Evolutionary conservation across 768 basidiomycete species (phyloP), one percentile per base, ranked within the genome.

Genomic region (Gymnopilus junonius): DNA sequence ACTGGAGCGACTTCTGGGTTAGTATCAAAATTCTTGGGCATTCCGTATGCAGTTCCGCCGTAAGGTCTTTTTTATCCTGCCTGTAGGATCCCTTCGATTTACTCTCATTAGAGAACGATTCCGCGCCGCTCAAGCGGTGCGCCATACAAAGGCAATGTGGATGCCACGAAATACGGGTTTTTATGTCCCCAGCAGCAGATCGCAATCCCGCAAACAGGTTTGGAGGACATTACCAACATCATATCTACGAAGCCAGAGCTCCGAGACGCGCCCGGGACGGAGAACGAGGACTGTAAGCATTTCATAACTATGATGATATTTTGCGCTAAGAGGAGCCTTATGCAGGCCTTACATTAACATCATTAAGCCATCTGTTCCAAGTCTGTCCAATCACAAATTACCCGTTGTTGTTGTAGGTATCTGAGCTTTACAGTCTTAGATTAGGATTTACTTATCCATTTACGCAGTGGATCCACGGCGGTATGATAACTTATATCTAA

Each of bases 21-120:
- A 1, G 67, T 77, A 3, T 69, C 77, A 14, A 76, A 77, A 61
- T 87, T 83, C 66, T 69, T 83, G 2, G 84, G 85, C 1, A 83
- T 87, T 21, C 85, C 84, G 0, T 87, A 80, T 55, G 85, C 83
- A 6, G 58, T 78, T 65, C 80, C 85, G n/a, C 83, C 84, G 85
- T 87, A 61, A 69, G 82, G 46, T 59, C 2, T 59, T 23, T 2
- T 23, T 7, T 3, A n/a, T 46, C 21, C 7, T 12, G 34, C 34
- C 12, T 35, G 25, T n/a, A 20, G 8, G 54, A 6, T 12, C 11
- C 4, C 25, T 8, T 58, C 8, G 12, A 6, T 6, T 10, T 23
- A 17, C 4, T n/a, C 76, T 74, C 15, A 64, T 72, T 40, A 77
- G 79, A 23, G 66, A 74, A 32, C 77, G 79, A 3, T 82, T 84